Evolutionary conservation across 2,329 filamentous ascomycete species (phyloP).

Genomic region (Alternaria longipes): DNA sequence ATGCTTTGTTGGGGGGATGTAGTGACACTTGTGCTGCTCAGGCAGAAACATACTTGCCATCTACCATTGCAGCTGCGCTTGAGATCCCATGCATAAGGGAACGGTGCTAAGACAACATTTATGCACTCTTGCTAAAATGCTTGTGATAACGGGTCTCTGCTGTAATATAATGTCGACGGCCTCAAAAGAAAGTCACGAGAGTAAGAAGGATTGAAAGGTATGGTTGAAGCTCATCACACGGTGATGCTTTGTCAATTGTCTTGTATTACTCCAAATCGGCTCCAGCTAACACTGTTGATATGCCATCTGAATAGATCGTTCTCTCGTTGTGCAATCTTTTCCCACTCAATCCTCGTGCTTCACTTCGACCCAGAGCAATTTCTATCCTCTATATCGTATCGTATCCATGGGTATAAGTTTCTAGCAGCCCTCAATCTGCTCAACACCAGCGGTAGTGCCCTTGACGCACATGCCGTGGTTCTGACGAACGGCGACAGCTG

Average conservation of each 20-base stretch:
- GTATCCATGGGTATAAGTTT: background rate
- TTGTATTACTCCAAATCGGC: background rate
- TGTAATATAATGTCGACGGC: background rate
- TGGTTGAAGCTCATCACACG: background rate
- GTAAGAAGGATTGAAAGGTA: too few relatives aligned
- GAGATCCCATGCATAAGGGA: too few relatives aligned
- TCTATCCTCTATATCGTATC: background rate
- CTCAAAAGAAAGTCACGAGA: background rate
- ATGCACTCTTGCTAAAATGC: background rate
- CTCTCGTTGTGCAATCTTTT: background rate
- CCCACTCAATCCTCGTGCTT: too few relatives aligned
- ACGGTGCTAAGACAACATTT: too few relatives aligned
- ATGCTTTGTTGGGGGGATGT: background rate
- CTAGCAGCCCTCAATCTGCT: slow-evolving; percentile 18
- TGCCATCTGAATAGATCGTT: background rate
- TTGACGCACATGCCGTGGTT: slow-evolving; percentile 51
- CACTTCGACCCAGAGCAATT: background rate
- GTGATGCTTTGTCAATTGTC: background rate
- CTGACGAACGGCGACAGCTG: slow-evolving; percentile 41
- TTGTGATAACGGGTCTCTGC: background rate
- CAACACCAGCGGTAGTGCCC: background rate
- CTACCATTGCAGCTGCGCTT: too few relatives aligned
- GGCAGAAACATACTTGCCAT: background rate
- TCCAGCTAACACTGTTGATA: background rate
- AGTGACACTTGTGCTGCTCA: background rate